phyloP scores from a whole-genome alignment of 2,329 filamentous ascomycete genomes.

The Colletotrichum cereale region DNA sequence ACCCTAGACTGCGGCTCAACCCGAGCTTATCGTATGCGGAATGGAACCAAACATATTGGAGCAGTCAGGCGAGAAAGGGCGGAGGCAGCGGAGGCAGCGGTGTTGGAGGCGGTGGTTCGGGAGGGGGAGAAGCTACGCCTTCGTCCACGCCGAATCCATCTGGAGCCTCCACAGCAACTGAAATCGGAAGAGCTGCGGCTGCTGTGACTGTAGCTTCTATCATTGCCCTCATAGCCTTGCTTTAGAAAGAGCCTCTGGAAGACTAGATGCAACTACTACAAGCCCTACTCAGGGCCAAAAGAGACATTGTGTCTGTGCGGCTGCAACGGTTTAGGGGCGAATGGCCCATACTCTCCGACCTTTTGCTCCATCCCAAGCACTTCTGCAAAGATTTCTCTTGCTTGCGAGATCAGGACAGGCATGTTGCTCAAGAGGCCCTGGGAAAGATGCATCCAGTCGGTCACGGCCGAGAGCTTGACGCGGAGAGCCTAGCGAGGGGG shows the following conservation, averaged over 20 bases:
- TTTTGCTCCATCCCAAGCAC: constrained; percentile 11
- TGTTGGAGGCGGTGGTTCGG: background rate
- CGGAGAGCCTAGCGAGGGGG: constrained; percentile 12
- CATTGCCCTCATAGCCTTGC: constrained; percentile 12
- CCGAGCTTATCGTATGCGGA: constrained; percentile 41
- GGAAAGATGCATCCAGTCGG: constrained; percentile 34
- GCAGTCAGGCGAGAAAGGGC: constrained; percentile 3
- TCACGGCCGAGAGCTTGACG: constrained; percentile 22
- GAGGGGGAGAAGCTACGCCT: constrained; percentile 2
- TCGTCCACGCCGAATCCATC: background rate
- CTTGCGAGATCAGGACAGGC: background rate
- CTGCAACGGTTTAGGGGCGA: constrained; percentile 21
- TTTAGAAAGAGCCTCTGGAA: background rate
- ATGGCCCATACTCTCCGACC: constrained; percentile 11
- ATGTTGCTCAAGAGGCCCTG: constrained; percentile 35
- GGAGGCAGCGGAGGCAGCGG: background rate
- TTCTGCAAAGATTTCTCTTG: constrained; percentile 21
- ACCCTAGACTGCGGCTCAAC: constrained; percentile 43
- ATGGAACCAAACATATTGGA: constrained; percentile 43
- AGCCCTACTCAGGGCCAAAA: background rate
- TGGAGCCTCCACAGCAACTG: constrained; percentile 2
- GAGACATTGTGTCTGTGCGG: constrained; percentile 21
- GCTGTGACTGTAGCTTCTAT: constrained; percentile 23
- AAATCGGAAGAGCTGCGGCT: background rate
- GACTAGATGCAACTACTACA: background rate